Evolutionary conservation across 2,329 filamentous ascomycete species (phyloP).

Genomic region (Penicillium sclerotiorum): DNA sequence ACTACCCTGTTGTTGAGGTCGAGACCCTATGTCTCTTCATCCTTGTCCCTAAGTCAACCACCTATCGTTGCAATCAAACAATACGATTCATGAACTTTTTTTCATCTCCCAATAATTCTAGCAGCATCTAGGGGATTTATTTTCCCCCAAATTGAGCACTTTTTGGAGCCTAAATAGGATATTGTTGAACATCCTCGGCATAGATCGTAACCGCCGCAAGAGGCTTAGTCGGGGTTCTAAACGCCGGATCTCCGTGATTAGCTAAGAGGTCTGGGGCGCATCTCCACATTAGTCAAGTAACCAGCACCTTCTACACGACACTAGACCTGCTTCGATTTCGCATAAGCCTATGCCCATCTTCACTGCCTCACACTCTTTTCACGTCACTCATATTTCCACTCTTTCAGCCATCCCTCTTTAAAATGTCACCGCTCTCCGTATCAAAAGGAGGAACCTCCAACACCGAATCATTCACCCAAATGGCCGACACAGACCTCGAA

Average conservation of each 20-base stretch:
- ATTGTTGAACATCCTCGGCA: no score
- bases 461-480: constrained; percentile 39
- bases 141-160: no score
- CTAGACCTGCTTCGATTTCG: not conserved
- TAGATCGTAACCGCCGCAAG: no score
- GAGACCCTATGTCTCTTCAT: not conserved
- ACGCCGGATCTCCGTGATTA: not conserved
- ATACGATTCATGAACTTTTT: no score
- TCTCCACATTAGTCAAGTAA: constrained; percentile 9
- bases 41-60: not conserved
- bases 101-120: no score
- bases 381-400: not conserved
- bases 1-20: not conserved
- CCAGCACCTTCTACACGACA: constrained; percentile 9
- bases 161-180: no score
- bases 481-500: constrained; percentile 71
- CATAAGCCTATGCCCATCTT: no score
- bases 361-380: not conserved
- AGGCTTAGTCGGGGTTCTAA: not conserved
- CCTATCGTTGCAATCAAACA: not conserved
- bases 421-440: constrained; percentile 31
- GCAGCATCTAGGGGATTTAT: no score
- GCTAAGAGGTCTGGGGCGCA: not conserved
- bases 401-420: not conserved
- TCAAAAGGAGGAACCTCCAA: constrained; percentile 21